A percentile compares a stretch with the other conserved stretches of the same genome.
phyloP scores from a whole-genome alignment of 1,284 basidiomycete genomes.

The Trichosporon sp. region DNA sequence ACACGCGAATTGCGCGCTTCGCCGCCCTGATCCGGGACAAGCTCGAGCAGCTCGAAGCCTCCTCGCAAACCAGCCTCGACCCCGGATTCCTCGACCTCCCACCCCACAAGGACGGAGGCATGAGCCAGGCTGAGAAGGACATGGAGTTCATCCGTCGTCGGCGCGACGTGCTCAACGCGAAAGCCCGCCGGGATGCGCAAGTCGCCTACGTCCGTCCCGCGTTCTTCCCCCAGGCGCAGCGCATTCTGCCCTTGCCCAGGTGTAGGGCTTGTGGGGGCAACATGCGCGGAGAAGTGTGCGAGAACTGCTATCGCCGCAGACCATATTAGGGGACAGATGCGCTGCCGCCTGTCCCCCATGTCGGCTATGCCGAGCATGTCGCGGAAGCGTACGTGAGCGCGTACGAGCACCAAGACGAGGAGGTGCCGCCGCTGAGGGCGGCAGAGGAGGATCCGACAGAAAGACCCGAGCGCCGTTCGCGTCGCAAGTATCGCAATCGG shows the following conservation, averaged over 20 bases:
- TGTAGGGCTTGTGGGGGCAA: not conserved
- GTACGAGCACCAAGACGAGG: too few relatives aligned
- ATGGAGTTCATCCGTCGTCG: constrained; percentile 51
- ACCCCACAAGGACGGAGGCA: constrained; percentile 27
- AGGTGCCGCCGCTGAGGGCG: too few relatives aligned
- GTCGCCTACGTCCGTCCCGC: constrained; percentile 9
- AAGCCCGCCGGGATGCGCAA: constrained; percentile 30
- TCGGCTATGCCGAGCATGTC: too few relatives aligned
- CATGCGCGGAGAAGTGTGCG: constrained; percentile 1
- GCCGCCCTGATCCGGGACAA: constrained; percentile 37
- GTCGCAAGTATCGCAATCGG: too few relatives aligned
- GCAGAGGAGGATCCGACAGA: too few relatives aligned
- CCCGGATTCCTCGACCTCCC: constrained; percentile 30
- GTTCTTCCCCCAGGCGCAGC: constrained; percentile 8
- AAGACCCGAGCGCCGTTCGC: too few relatives aligned
- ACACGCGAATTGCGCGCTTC: constrained; percentile 42
- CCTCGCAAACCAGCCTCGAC: constrained; percentile 35
- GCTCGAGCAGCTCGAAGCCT: constrained; percentile 36
- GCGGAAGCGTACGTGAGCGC: too few relatives aligned
- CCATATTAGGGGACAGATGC: not conserved
- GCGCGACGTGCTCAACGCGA: constrained; percentile 45
- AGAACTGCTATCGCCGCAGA: constrained; percentile 8
- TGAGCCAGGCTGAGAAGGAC: constrained; percentile 46
- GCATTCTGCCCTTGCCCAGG: constrained; percentile 8
- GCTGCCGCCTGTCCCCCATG: not conserved